Evolutionary conservation across 768 basidiomycete species (phyloP).

Genomic region (Polyporus arcularius): DNA sequence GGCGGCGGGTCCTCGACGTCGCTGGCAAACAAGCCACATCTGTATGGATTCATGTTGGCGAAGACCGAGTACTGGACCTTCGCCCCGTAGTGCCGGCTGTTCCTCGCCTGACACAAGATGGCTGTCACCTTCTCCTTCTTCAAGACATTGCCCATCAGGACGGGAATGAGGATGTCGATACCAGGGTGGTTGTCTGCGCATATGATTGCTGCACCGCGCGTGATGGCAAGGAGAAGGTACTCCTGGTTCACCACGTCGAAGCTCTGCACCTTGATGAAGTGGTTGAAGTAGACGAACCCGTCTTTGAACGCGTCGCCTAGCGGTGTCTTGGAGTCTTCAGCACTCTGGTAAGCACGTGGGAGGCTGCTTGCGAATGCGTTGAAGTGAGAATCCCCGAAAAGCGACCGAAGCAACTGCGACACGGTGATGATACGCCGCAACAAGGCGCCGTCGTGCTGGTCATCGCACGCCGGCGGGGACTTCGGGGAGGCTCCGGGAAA

Average conservation of each 20-base stretch:
- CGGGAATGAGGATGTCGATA: constrained; percentile 31
- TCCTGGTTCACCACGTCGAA: constrained; percentile 19
- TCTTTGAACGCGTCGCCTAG: constrained; percentile 23
- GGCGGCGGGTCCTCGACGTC: constrained; percentile 22
- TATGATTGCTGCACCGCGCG: constrained; percentile 31
- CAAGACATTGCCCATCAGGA: constrained; percentile 19
- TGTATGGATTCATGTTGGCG: constrained; percentile 28
- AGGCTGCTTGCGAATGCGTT: background rate
- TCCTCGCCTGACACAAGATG: constrained; percentile 31
- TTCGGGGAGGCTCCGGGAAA: background rate
- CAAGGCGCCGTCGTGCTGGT: background rate
- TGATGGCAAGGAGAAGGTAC: constrained; percentile 25
- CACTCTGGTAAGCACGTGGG: background rate
- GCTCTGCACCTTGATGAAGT: constrained; percentile 33
- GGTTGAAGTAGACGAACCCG: constrained; percentile 31
- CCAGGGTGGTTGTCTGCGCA: constrained; percentile 27
- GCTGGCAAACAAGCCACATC: constrained; percentile 19
- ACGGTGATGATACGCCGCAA: constrained; percentile 8
- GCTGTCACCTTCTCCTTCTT: constrained; percentile 21
- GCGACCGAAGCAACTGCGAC: constrained; percentile 13
- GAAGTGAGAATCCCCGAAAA: constrained; percentile 1
- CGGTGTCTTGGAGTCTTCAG: background rate
- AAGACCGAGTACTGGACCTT: constrained; percentile 21
- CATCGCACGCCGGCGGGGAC: background rate
- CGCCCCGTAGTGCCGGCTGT: constrained; percentile 18